Evolutionary conservation across 805 yeast species (phyloP).

Genomic region (Starmera dryadoides): DNA sequence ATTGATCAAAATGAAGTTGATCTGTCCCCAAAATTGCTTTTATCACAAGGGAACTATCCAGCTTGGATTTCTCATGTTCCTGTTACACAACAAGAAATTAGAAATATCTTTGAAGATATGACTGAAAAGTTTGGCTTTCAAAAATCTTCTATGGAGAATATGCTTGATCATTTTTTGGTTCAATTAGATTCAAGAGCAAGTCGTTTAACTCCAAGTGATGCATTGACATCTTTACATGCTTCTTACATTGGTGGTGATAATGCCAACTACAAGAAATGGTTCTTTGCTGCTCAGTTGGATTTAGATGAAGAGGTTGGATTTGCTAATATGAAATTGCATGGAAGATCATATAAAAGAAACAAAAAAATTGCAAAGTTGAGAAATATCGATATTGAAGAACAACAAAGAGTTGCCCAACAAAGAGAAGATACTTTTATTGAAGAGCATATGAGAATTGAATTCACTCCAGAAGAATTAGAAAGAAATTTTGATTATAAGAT

Average conservation of each 20-base stretch:
- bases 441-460: slow-evolving; percentile 47
- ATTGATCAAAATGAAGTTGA: too few relatives aligned
- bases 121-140: slow-evolving; percentile 79
- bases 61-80: slow-evolving; percentile 52
- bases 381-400: slow-evolving; percentile 26
- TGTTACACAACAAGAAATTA: slow-evolving; percentile 58
- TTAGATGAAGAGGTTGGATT: slow-evolving; percentile 63
- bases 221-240: slow-evolving; percentile 71
- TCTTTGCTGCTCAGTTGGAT: slow-evolving; percentile 76
- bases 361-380: slow-evolving; percentile 35
- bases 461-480: slow-evolving; percentile 34
- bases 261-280: slow-evolving; percentile 89
- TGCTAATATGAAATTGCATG: slow-evolving; percentile 45
- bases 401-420: slow-evolving; percentile 31
- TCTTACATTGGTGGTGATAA: slow-evolving; percentile 90
- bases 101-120: slow-evolving; percentile 49
- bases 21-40: too few relatives aligned
- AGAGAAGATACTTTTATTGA: slow-evolving; percentile 43
- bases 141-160: slow-evolving; percentile 65
- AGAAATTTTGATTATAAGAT: slow-evolving; percentile 42
- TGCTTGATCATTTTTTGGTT: slow-evolving; percentile 73
- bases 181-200: slow-evolving; percentile 84
- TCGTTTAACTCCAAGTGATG: slow-evolving; percentile 63
- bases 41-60: slow-evolving; percentile 11
- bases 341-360: slow-evolving; percentile 35